A percentile compares a stretch with the other conserved stretches of the same genome.
Evolutionary conservation across 345 rosid genomes (phyloP).

Genomic region (Eucalyptus melliodora): DNA sequence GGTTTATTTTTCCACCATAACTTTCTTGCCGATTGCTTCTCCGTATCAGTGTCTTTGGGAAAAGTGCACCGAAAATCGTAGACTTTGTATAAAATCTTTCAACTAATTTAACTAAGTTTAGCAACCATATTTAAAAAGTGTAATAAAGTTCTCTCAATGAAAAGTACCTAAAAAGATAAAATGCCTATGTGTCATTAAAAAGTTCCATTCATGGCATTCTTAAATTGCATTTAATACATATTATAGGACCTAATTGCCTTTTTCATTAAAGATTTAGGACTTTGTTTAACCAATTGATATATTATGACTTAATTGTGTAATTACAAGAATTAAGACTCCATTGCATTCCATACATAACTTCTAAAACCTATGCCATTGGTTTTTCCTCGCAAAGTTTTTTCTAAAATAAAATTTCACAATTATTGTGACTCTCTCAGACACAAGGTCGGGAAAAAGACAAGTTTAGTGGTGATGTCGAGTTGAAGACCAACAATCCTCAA

Average conservation of each 20-base stretch:
- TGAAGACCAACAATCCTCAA: neutral
- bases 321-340: neutral
- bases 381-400: neutral
- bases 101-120: neutral
- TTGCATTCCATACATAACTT: neutral
- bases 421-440: accelerated
- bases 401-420: neutral
- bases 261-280: neutral
- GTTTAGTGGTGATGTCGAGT: neutral
- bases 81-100: neutral
- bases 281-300: neutral
- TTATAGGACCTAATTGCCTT: neutral
- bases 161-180: neutral
- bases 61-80: neutral
- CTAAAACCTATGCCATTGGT: neutral
- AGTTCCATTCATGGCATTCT: neutral
- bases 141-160: neutral
- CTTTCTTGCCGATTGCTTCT: neutral
- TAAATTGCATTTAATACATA: neutral
- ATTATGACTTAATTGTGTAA: neutral
- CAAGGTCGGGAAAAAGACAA: accelerated
- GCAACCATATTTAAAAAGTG: neutral
- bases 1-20: neutral
- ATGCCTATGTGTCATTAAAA: neutral
- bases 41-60: neutral